Conservation (phyloP, 257 asterid species). For the Sherardia arvensis region DNA sequence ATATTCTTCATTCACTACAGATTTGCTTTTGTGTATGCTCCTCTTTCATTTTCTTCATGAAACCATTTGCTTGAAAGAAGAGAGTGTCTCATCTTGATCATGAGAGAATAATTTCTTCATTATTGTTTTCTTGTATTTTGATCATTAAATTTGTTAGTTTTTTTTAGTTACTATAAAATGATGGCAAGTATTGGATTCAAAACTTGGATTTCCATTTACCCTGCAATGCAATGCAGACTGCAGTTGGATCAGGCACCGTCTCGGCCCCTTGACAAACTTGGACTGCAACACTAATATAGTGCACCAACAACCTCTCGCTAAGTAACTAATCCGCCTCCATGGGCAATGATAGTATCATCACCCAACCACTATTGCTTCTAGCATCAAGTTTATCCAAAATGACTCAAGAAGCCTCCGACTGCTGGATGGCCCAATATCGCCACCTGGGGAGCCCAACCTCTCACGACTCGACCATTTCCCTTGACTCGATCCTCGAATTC, state of each 20-base stretch:
- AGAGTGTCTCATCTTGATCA: too few species aligned
- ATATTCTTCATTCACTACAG: too few species aligned
- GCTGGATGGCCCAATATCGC: conserved; percentile 52
- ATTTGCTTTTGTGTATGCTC: too few species aligned
- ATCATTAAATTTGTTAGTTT: too few species aligned
- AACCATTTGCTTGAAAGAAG: too few species aligned
- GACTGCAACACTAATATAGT: conserved; percentile 30
- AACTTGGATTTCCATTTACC: too few species aligned
- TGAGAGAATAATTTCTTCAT: too few species aligned
- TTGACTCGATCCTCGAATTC: conserved; percentile 44
- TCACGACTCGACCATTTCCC: conserved; percentile 38
- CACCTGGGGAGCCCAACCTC: conserved; percentile 73
- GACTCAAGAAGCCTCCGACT: conserved; percentile 55
- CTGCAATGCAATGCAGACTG: too few species aligned
- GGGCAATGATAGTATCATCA: conserved; percentile 70
- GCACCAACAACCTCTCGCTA: conserved; percentile 41
- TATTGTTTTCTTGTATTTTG: too few species aligned
- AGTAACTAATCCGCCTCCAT: conserved; percentile 85
- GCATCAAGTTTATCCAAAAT: conserved; percentile 74
- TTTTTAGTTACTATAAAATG: too few species aligned
- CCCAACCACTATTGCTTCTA: conserved; percentile 56
- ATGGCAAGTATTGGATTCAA: too few species aligned
- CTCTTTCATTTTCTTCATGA: too few species aligned
- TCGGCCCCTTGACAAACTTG: conserved; percentile 39
- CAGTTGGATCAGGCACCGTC: conserved; percentile 42